Conservation (phyloP, 805 yeast genomes). For the Myxozyma nipponensis region DNA sequence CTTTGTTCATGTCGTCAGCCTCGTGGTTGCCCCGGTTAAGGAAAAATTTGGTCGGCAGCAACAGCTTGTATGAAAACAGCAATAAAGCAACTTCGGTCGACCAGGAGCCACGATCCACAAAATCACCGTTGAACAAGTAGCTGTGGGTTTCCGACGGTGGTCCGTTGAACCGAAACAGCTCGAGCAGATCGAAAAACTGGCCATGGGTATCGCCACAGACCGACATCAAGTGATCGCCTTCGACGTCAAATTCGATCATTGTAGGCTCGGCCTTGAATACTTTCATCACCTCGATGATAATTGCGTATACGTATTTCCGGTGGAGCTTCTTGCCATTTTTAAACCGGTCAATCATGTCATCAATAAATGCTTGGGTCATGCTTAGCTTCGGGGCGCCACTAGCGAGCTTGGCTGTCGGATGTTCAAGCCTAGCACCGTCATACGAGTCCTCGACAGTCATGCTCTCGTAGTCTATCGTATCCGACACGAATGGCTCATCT, state of each 20-base stretch:
- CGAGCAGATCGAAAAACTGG: slow-evolving; percentile 84
- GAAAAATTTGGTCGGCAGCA: slow-evolving; percentile 65
- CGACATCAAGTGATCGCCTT: slow-evolving; percentile 50
- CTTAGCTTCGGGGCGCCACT: slow-evolving; percentile 36
- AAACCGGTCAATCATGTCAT: slow-evolving; percentile 65
- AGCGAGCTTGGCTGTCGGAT: slow-evolving; percentile 26
- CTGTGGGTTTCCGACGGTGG: slow-evolving; percentile 61
- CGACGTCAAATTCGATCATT: slow-evolving; percentile 61
- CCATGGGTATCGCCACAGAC: slow-evolving; percentile 99
- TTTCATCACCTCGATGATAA: slow-evolving; percentile 66
- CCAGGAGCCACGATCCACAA: slow-evolving; percentile 98
- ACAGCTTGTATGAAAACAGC: slow-evolving; percentile 69
- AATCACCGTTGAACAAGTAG: slow-evolving; percentile 92
- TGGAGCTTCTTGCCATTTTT: slow-evolving; percentile 70
- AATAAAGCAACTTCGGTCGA: slow-evolving; percentile 91
- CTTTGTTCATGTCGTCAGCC: slow-evolving; percentile 92
- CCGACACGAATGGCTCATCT: slow-evolving; percentile 51
- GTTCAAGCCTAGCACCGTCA: slow-evolving; percentile 53
- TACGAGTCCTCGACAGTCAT: slow-evolving; percentile 49
- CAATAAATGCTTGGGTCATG: slow-evolving; percentile 53
- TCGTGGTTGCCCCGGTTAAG: slow-evolving; percentile 96
- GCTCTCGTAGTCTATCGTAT: slow-evolving; percentile 46
- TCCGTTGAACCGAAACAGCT: slow-evolving; percentile 74
- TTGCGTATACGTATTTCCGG: slow-evolving; percentile 77
- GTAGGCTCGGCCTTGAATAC: slow-evolving; percentile 65